A percentile compares a stretch with the other conserved stretches of the same genome.
phyloP scores from a whole-genome alignment of 2,329 filamentous ascomycete genomes.

The Incumbomyces delicatus region DNA sequence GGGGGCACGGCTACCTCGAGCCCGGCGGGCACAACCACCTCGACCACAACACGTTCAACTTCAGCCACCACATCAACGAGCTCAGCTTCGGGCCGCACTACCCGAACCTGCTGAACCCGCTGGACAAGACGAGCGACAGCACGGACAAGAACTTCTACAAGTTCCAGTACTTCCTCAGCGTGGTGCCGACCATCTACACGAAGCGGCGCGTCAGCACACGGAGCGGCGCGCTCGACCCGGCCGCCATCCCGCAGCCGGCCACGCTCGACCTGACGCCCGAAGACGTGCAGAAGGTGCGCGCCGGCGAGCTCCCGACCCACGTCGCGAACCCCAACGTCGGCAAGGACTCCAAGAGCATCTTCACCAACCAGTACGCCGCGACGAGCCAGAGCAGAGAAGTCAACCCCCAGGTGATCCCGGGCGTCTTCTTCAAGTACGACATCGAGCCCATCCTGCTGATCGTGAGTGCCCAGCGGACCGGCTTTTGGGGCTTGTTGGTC shows the following conservation, averaged over 20 bases:
- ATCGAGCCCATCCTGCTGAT: slow-evolving; percentile 89
- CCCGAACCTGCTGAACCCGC: slow-evolving; percentile 82
- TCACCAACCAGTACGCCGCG: slow-evolving; percentile 96
- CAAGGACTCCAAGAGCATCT: slow-evolving; percentile 50
- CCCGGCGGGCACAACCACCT: slow-evolving; percentile 57
- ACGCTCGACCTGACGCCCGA: slow-evolving; percentile 26
- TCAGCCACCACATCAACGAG: slow-evolving; percentile 92
- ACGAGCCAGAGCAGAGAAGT: slow-evolving; percentile 73
- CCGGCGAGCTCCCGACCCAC: slow-evolving; percentile 11
- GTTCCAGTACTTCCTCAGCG: slow-evolving; percentile 93
- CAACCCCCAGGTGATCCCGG: slow-evolving; percentile 63
- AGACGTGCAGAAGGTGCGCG: slow-evolving; percentile 23
- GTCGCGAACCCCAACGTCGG: slow-evolving; percentile 15
- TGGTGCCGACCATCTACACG: slow-evolving; percentile 90
- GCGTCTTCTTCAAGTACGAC: slow-evolving; percentile 97
- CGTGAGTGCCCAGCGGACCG: slow-evolving; percentile 70
- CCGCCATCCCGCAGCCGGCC: slow-evolving; percentile 26
- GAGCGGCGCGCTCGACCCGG: slow-evolving; percentile 32
- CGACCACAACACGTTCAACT: slow-evolving; percentile 89
- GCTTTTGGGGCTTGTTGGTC: slow-evolving; percentile 64
- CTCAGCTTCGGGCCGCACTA: slow-evolving; percentile 97
- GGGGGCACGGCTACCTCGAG: slow-evolving; percentile 89
- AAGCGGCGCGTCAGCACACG: slow-evolving; percentile 32
- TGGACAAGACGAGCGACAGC: slow-evolving; percentile 76
- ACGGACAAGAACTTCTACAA: slow-evolving; percentile 78